Conservation (phyloP, 2,329 filamentous ascomycete genomes). For the Coleophoma eucalyptorum region DNA sequence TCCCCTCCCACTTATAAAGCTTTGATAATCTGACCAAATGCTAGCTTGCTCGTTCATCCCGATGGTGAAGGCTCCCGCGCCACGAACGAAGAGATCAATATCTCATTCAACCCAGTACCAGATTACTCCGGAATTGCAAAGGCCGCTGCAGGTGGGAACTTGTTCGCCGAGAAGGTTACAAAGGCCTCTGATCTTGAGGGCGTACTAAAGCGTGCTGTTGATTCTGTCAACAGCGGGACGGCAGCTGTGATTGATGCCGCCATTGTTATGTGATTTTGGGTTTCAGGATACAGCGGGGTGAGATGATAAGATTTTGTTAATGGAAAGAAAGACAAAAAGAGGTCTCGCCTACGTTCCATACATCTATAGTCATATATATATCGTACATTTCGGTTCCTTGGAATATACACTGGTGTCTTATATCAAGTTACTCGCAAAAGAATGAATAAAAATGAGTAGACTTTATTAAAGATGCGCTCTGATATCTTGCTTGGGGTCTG, state of each 20-base stretch:
- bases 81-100: conserved; percentile 61
- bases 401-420: no score
- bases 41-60: conserved; percentile 55
- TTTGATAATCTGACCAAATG: no score
- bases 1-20: no score
- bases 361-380: no score
- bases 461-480: no score
- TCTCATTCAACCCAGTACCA: conserved; percentile 61
- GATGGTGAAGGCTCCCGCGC: conserved; percentile 57
- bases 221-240: conserved; percentile 50
- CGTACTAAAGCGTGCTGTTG: conserved; percentile 52
- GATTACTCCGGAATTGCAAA: conserved; percentile 67
- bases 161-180: conserved; percentile 57
- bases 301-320: background rate
- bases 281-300: background rate
- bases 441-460: no score
- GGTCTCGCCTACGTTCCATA: no score
- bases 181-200: conserved; percentile 51
- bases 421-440: no score
- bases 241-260: conserved; percentile 56
- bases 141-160: conserved; percentile 57
- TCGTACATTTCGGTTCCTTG: no score
- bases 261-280: conserved; percentile 22
- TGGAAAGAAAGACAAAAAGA: no score
- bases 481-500: no score